Base-by-base conservation (phyloP, 176 grass and related monocot species). In the Ampelocalamus luodianensis region DNA sequence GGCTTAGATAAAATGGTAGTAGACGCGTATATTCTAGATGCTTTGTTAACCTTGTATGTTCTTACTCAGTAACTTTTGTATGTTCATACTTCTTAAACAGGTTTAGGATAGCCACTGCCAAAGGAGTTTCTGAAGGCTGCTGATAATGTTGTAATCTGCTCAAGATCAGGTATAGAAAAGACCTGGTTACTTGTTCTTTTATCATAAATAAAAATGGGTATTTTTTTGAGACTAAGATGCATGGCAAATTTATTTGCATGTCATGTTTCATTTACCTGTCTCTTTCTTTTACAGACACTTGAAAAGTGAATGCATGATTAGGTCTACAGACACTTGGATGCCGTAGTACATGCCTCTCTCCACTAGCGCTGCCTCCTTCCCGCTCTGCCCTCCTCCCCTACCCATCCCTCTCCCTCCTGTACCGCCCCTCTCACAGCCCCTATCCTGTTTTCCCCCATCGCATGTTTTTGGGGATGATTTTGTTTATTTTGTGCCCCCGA, bases 121-220 rank as follows among this genome's bases (percentile, higher is more conserved):
- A 88, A 81, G 67, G 90, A 93, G 59, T 98, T 95, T 80, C 67
- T n/a, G n/a, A 93, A 89, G 87, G 87, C n/a, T 89, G 49, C 73
- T n/a, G 93, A 98, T 27, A 93, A 93, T 77, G 91, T 93, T 76
- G 44, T 98, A 87, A 90, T 98, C 69, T 92, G 93, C 83, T 98
- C 93, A 79, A 94, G 93, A 90, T 92, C 92, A 91, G 91, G 90
- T 95, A 86, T 71, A 56, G 26, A 72, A 68, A 79, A 32, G 18
- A 10, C 6, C n/a, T 88, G 44, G 4, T 76, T 54, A 39, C 5
- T 74, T 42, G 22, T 27, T 40, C 8, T 54, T 20, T 22, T 49
- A 45, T 12, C 81, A 44, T 34, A n/a, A 65, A 12, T 40, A 4
- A 22, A 16, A 29, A 16, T 56, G 0, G 9, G 4, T 34, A 36